Base-by-base conservation (phyloP, 2,329 filamentous ascomycete species). In the Diplodia scrobiculata region DNA sequence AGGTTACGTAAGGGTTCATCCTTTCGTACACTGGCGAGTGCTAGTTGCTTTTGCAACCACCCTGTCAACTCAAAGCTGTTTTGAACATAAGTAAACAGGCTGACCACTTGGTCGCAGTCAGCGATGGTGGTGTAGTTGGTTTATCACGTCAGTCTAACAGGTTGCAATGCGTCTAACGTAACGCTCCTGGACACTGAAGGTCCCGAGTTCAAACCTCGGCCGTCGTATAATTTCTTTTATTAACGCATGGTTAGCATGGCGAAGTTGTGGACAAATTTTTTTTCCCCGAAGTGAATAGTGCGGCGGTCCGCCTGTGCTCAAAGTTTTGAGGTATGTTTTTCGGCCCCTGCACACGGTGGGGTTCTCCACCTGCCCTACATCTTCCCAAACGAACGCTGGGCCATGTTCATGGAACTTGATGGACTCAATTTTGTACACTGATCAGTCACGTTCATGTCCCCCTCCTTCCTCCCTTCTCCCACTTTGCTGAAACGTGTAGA, bases 61-160 rank as follows among this genome's bases (percentile, higher is more conserved):
- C 25, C 25, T 25, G 25, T 25, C 25, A 25, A 25, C 25, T 25
- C 2, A 10, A 1, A 7, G 32, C 2, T 34, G 0, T 10, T 7
- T 9, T 1, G 32, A 34, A 34, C 6, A 7, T 34, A 10, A 34
- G 0, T 34, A 34, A 34, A 25, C 25, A 2, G 0, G 25, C 25
- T 25, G 25, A 25, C 2, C 3, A 4, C 2, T 25, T 25, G 4
- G 0, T 25, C 25, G 4, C 6, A 32, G 3, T n/a, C 11, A 17
- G 52, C 52, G 52, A 54, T 54, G 52, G 52, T 54, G 52, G 77
- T 79, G 77, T 79, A 79, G 78, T 78, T 78, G 77, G 76, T 79
- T 78, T 78, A 79, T 79, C 77, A 79, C 77, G 76, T 79, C 74
- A 78, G 77, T 79, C 77, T 79, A 79, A 79, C 78, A 41, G 9